A percentile compares a stretch with the other conserved stretches of the same genome.
These are phyloP conservation scores for Trichoderma guizhouense DNA, from an alignment of 2,329 filamentous ascomycete species.

Conservation along the genomic window DNA sequence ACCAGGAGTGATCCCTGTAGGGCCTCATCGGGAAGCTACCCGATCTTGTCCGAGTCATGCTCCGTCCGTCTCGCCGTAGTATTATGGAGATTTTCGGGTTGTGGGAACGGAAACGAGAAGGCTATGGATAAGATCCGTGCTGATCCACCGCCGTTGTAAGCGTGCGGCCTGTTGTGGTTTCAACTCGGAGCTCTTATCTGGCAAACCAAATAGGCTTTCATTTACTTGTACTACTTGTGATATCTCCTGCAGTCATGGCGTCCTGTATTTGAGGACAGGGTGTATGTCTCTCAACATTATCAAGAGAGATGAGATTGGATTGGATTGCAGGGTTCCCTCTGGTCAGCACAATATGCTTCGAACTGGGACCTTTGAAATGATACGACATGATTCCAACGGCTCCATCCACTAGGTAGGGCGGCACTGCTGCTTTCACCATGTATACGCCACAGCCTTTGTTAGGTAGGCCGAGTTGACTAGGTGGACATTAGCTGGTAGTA, in stretches of 20 bases:
- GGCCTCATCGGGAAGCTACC: slow-evolving; percentile 10
- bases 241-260: background rate
- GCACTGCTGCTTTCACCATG: background rate
- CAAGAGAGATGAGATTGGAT: background rate
- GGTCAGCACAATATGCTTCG: background rate
- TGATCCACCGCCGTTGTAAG: background rate
- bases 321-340: background rate
- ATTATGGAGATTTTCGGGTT: background rate
- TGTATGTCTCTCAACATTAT: background rate
- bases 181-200: background rate
- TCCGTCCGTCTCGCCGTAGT: slow-evolving; percentile 6
- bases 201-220: background rate
- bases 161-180: background rate
- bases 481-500: background rate
- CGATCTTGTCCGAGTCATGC: slow-evolving; percentile 10
- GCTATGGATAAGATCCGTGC: slow-evolving; percentile 1
- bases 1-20: background rate
- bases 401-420: background rate
- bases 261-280: background rate
- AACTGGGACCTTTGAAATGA: background rate
- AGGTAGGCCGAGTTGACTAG: background rate
- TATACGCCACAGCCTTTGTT: background rate
- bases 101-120: background rate
- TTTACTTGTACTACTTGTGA: background rate
- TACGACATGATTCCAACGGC: background rate